Percentiles rank a stretch among this genome's conserved stretches.
Conservation (phyloP, 148 eudicot species). For the Nyssa sinensis region DNA sequence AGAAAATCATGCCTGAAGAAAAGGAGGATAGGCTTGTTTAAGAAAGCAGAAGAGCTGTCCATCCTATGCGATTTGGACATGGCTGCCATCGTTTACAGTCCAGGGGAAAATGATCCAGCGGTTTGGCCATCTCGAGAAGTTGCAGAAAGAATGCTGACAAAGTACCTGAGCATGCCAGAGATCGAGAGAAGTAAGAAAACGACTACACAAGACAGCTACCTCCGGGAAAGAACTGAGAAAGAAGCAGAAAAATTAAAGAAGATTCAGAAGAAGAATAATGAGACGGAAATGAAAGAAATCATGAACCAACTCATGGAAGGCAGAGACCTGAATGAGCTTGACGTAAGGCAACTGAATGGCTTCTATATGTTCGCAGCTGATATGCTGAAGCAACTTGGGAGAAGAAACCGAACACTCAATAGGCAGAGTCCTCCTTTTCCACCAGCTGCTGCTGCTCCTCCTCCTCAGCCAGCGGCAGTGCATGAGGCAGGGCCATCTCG, state of each 20-base stretch:
- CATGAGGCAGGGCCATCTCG: background rate
- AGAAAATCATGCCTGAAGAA: slow-evolving; percentile 13
- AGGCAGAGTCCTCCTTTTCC: background rate
- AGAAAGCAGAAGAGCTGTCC: slow-evolving; percentile 27
- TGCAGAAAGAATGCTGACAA: background rate
- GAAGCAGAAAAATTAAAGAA: background rate
- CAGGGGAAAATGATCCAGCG: background rate
- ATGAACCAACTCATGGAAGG: background rate
- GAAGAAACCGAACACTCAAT: background rate
- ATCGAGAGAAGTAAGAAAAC: slow-evolving; percentile 11
- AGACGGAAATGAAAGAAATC: background rate
- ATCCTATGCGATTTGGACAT: slow-evolving; percentile 14
- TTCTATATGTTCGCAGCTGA: background rate
- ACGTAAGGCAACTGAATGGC: background rate
- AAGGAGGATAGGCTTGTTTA: slow-evolving; percentile 17
- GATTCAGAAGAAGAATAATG: background rate
- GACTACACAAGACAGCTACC: slow-evolving; percentile 21
- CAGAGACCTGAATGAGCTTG: background rate
- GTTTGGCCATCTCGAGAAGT: slow-evolving; percentile 16
- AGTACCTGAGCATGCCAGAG: slow-evolving; percentile 13
- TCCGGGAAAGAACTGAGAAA: slow-evolving; percentile 3
- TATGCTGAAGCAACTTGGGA: background rate
- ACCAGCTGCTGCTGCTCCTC: background rate
- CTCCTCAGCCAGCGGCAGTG: background rate
- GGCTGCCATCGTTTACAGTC: slow-evolving; percentile 13